Evolutionary conservation across 2,329 filamentous ascomycete genomes (phyloP), one percentile per base, ranked within the genome.

Genomic region (Capronia coronata): DNA sequence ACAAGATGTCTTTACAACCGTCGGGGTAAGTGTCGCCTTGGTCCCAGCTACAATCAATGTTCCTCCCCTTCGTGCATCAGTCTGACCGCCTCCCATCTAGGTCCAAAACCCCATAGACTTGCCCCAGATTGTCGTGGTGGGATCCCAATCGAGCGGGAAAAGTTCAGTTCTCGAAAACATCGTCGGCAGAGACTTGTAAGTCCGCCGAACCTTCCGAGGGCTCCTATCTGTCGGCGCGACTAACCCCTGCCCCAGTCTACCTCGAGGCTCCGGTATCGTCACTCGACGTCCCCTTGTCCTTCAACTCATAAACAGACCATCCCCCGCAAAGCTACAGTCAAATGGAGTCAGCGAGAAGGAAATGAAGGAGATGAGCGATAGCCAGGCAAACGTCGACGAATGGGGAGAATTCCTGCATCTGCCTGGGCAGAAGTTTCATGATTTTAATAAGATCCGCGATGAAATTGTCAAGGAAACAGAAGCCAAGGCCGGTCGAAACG

Each of bases 391-490:
- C 69, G 70, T 79, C 16, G 89, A 97, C 66, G 93, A 98, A 71
- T 98, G 94, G 87, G 93, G 91, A 75, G 93, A 98, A 76, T 98
- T 98, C 71, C 77, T 98, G 57, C 93, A 98, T 70, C 87, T 98
- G 58, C 91, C 93, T 16, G 93, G 90, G 62, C 87, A 97, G 72
- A 97, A 97, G 72, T 97, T 94, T 75, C 83, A 83, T 72, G 93
- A 98, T 73, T 98, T 98, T 75, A 87, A 89, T 76, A 95, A 96
- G 77, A 95, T 98, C 64, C 82, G 93, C 63, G 93, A 97, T 51
- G 93, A 98, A 74, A 98, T 98, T 67, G 86, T 91, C 60, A 84
- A 87, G 63, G 93, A 98, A 74, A 98, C 93, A 37, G 90, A 96
- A 65, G 83, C 86, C 61, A 97, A 98, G 76, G 94, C 94, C 60